Conservation (phyloP, 192 early-diverging fungal species). For the Lobosporangium transversale region DNA sequence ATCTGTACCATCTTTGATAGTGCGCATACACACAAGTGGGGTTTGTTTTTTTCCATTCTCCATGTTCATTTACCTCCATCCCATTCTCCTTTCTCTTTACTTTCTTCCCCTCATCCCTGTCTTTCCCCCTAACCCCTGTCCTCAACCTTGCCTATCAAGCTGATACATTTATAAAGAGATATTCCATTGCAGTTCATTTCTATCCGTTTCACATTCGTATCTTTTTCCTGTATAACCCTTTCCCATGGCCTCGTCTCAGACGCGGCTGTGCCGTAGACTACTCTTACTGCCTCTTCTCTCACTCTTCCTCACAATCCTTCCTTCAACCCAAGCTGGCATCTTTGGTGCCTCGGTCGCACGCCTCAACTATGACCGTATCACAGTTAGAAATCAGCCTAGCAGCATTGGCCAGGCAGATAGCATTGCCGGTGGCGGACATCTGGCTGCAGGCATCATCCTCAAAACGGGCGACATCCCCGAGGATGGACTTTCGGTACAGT, state of each 20-base stretch:
- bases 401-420: background rate
- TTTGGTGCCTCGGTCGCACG: background rate
- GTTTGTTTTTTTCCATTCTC: background rate
- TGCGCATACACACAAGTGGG: background rate
- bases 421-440: background rate
- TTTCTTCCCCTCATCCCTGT: background rate
- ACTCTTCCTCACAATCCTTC: constrained; percentile 10
- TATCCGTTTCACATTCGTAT: background rate
- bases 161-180: too few species aligned
- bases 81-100: background rate
- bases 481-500: constrained; percentile 24
- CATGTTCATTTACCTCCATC: background rate
- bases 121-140: background rate
- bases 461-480: constrained; percentile 8
- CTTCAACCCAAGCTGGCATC: constrained; percentile 10
- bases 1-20: background rate
- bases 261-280: background rate
- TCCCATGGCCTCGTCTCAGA: background rate
- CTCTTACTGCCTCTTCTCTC: background rate
- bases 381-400: background rate
- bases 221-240: background rate
- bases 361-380: constrained; percentile 26
- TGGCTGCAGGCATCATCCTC: background rate
- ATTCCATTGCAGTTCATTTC: too few species aligned
- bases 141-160: background rate